phyloP scores from a whole-genome alignment of 1,284 basidiomycete genomes.

The Takashimella tepidaria region DNA sequence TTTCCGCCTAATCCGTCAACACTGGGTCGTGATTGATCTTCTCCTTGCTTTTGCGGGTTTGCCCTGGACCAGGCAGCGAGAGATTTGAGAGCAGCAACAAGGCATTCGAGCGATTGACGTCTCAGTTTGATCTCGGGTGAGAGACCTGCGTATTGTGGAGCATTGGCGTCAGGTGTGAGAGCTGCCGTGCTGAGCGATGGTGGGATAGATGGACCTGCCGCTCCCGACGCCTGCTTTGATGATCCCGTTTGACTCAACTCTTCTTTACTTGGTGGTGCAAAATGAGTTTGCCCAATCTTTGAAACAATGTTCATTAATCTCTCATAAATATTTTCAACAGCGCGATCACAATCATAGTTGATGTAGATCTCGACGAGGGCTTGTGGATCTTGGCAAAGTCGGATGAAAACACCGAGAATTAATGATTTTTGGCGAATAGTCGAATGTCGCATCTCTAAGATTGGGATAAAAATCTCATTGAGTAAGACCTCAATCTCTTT shows the following conservation, averaged over 20 bases:
- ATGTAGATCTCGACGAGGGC: constrained; percentile 94
- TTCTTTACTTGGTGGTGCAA: constrained; percentile 52
- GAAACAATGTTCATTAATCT: constrained; percentile 91
- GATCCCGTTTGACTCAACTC: constrained; percentile 30
- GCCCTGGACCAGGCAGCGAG: constrained; percentile 81
- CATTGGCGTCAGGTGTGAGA: constrained; percentile 47
- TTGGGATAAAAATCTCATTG: constrained; percentile 98
- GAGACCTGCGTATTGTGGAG: constrained; percentile 57
- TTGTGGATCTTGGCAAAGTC: constrained; percentile 88
- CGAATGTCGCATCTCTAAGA: constrained; percentile 95
- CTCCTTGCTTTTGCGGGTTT: constrained; percentile 8
- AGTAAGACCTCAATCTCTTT: constrained; percentile 99
- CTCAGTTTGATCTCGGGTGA: constrained; percentile 77
- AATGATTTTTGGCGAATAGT: constrained; percentile 91
- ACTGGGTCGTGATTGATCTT: constrained; percentile 26
- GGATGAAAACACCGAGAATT: constrained; percentile 76
- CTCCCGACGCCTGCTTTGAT: constrained; percentile 46
- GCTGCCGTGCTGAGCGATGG: constrained; percentile 64
- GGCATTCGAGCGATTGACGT: constrained; percentile 81
- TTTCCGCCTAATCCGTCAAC: constrained; percentile 25
- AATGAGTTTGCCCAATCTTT: constrained; percentile 73
- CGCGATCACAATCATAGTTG: constrained; percentile 94
- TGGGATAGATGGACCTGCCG: constrained; percentile 49
- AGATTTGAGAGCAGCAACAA: constrained; percentile 78
- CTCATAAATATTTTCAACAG: constrained; percentile 95